Evolutionary conservation across 169 alveolate genomes (phyloP).

Genomic region (Eimeria nieschulzi): DNA sequence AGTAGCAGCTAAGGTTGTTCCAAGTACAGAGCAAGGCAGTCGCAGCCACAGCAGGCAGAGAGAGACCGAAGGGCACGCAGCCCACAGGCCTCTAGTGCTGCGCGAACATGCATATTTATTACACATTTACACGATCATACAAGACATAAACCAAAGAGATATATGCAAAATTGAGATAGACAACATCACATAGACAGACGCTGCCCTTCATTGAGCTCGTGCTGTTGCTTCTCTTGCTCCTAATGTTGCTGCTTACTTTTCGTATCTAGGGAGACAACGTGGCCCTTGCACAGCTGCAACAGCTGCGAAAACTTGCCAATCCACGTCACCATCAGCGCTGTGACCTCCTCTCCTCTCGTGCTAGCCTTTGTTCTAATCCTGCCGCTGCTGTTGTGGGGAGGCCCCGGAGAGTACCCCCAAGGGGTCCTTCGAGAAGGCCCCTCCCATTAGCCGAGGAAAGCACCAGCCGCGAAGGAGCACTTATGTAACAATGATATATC

Average conservation of each 20-base stretch:
- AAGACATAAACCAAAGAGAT: no score
- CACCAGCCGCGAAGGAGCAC: neutral
- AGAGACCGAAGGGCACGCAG: no score
- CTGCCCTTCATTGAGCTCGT: neutral
- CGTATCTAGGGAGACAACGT: neutral
- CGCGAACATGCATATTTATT: no score
- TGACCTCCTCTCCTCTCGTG: neutral
- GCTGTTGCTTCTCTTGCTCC: neutral
- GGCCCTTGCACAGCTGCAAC: neutral
- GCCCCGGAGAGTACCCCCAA: no score
- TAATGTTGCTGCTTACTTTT: neutral
- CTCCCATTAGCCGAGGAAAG: neutral
- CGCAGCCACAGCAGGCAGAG: no score
- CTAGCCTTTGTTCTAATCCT: neutral
- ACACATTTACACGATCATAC: no score
- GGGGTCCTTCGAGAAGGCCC: neutral
- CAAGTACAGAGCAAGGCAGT: no score
- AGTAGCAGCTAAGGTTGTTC: no score
- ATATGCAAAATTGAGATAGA: no score
- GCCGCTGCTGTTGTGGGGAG: neutral
- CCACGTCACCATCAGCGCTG: neutral
- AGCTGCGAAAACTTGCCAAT: conserved; percentile 8
- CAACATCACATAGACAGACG: no score
- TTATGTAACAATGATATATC: neutral
- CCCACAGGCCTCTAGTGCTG: no score